Base-by-base conservation (phyloP, 345 rosid genomes). In the Lumnitzera littorea region DNA sequence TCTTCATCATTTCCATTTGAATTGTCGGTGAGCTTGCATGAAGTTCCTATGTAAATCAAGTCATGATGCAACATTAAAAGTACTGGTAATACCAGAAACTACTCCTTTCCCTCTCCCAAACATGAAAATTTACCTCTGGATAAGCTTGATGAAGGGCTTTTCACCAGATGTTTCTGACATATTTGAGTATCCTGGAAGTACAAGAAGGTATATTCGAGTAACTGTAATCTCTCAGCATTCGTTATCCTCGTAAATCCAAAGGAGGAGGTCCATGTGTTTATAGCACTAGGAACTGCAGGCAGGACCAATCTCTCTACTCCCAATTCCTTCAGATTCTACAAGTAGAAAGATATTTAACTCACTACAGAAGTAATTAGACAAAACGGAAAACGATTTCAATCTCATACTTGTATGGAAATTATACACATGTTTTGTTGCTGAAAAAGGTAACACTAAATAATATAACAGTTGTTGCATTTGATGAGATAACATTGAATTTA, bases 241-340 rank as follows among this genome's bases (percentile, higher is more conserved):
- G 70, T 60, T 79, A 81, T 72, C 60, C 57, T 62, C 5, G 77
- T 59, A 50, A 83, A 86, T 13, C 88, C 80, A 46, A 86, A 86
- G 16, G 74, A 72, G 15, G 62, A 50, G 15, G 72, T 74, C 87
- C 91, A 86, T 3, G 81, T 67, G 13, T 67, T 51, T 4, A 86
- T 27, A 12, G 62, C 57, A 46, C 50, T 41, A 17, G 77, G 76
- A 54, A 64, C 73, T 15, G 91, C 82, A 1, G 89, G 89, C 50
- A 86, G 62, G 56, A 76, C 46, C 52, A 86, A 61, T 63, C 78
- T 75, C 73, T 74, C 63, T 14, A 86, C 82, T 27, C 83, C 87
- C 52, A 81, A 50, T 62, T 58, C 66, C 48, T 15, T 51, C 16
- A 91, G 81, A 66, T 74, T 76, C 82, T 78, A 72, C 46, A 68